Conservation (phyloP, 257 asterid species). For the Solanum pimpinellifolium region DNA sequence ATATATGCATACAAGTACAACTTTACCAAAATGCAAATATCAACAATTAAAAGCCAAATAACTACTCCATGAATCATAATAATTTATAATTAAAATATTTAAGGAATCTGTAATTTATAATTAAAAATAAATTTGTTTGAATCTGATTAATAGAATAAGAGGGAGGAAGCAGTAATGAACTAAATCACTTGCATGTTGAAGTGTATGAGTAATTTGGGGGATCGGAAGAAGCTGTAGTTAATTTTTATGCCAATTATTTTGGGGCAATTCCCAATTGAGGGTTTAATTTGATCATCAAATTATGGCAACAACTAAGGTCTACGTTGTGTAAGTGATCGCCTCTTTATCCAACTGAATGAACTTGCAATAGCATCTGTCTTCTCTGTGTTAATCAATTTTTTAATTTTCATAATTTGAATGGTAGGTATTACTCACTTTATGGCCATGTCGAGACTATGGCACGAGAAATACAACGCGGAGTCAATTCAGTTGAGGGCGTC, state of each 20-base stretch:
- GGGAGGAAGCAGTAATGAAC: background rate
- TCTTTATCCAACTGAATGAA: background rate
- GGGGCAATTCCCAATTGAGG: background rate
- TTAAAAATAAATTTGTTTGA: too few relatives aligned
- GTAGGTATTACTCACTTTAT: conserved; percentile 66
- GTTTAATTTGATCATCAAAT: background rate
- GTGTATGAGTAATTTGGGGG: background rate
- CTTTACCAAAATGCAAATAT: too few relatives aligned
- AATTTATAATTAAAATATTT: too few relatives aligned
- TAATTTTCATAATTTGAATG: background rate
- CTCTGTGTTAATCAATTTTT: background rate
- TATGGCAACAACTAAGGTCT: conserved; percentile 52
- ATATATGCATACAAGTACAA: too few relatives aligned
- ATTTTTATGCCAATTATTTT: background rate
- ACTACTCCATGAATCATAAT: too few relatives aligned
- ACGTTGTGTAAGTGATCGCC: conserved; percentile 46
- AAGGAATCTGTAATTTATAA: too few relatives aligned
- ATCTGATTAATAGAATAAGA: too few relatives aligned
- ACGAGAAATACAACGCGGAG: conserved; percentile 69
- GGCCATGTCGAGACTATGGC: conserved; percentile 91
- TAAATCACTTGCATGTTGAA: background rate
- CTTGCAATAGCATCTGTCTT: background rate
- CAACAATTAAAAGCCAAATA: too few relatives aligned
- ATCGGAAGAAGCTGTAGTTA: background rate
- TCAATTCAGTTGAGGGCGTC: conserved; percentile 57